A percentile compares a stretch with the other conserved stretches of the same genome.
These are phyloP conservation scores for Martensiomyces pterosporus DNA, from an alignment of 192 early-diverging fungal genomes.

Conservation along the genomic window DNA sequence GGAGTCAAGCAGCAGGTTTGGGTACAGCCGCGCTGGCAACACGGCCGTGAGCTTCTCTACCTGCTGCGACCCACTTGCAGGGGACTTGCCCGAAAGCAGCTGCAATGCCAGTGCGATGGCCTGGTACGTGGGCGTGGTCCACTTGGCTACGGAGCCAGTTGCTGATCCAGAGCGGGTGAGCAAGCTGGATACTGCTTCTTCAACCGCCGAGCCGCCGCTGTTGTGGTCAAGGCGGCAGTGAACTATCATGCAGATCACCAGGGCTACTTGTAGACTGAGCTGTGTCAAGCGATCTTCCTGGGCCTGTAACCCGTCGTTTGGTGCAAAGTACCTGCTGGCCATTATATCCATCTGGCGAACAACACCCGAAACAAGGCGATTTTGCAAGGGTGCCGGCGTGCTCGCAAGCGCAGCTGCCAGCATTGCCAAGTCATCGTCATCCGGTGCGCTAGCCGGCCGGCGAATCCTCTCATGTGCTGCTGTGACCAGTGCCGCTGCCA, in stretches of 20 bases:
- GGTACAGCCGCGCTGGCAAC: conserved; percentile 12
- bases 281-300: not conserved
- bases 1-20: conserved; percentile 6
- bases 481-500: conserved; percentile 18
- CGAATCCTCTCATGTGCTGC: not conserved
- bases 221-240: not conserved
- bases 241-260: conserved; percentile 1
- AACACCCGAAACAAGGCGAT: conserved; percentile 12
- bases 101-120: conserved; percentile 30
- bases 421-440: not conserved
- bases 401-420: not conserved
- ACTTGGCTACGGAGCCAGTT: too few species aligned
- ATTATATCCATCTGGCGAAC: conserved; percentile 17
- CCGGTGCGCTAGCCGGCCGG: not conserved
- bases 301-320: not conserved
- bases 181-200: conserved; percentile 18
- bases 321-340: conserved; percentile 1
- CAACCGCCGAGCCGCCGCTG: not conserved
- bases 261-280: conserved; percentile 1
- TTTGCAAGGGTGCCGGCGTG: not conserved
- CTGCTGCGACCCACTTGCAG: too few species aligned
- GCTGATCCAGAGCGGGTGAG: too few species aligned
- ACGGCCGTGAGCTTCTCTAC: too few species aligned
- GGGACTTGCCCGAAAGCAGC: conserved; percentile 23
- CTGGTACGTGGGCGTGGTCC: conserved; percentile 9